Evolutionary conservation across 306 rosid species (phyloP), one percentile per base, ranked within the genome.

Genomic region (Urtica urens): DNA sequence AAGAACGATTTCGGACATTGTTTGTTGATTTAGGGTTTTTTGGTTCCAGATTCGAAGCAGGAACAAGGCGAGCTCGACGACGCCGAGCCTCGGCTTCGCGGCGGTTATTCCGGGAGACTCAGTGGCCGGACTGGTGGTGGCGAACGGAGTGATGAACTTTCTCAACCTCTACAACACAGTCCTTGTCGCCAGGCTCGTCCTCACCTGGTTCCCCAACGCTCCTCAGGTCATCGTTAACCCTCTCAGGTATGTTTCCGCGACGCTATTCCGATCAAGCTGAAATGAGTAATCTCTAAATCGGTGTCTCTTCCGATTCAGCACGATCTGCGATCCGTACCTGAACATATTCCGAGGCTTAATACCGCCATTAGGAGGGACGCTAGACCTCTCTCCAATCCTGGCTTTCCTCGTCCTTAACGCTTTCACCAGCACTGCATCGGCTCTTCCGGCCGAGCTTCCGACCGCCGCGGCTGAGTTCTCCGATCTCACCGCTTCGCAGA

Each of bases 391-490:
- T 35, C 99, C 99, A 57, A 90, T 90, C 21, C 69, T 90, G 57
- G 99, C 99, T 15, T 81, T 85, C 60, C 52, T 82, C 58, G 82
- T 85, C 53, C 72, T 90, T 11, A 90, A 85, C 67, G 94, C 74
- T 48, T 90, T 90, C 59, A 90, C 95, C 1, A 85, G 95, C 79
- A 71, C 92, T 23, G 95, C 99, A 35, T 54, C 99, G 22, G 99
- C 99, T n/a, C 81, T 90, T 49, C 95, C 95, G 40, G 99, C 99
- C 1, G 99, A 90, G 70, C 94, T 85, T 60, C 94, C 97, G 7
- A 53, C 33, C 44, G 8, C 75, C 18, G 49, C 55, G 29, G n/a
- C 50, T 49, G 51, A 65, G 20, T 25, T 59, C 27, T 23, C 64
- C 19, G 37, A 65, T 48, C 66, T 59, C 53, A 67, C 92, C 10